These are phyloP conservation scores for Neurospora sublineolata DNA, from an alignment of 495 filamentous ascomycete species.

Conservation along the genomic window DNA sequence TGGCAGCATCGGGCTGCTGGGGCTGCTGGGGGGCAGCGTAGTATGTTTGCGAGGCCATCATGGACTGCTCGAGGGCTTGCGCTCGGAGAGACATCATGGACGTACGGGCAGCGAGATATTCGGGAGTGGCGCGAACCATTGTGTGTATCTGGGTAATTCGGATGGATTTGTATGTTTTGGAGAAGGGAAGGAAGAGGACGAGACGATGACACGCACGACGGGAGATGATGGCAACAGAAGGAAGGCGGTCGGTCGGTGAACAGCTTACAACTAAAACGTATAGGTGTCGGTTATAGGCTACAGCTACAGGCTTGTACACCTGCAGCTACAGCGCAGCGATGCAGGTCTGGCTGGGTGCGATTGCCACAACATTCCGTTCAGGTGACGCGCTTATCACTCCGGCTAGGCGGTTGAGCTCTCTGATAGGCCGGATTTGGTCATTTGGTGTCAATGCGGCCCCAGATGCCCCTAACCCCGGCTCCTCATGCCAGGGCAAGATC, in stretches of 20 bases:
- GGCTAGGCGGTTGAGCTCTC: background rate
- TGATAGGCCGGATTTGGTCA: background rate
- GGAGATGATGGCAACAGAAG: background rate
- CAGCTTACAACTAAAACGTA: background rate
- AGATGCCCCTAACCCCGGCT: background rate
- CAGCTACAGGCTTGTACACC: background rate
- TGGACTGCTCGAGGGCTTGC: slow-evolving; percentile 13
- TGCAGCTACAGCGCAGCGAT: too few relatives aligned
- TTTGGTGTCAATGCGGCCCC: background rate
- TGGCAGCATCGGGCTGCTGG: background rate
- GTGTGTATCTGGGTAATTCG: background rate
- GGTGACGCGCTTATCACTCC: background rate
- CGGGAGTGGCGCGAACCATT: slow-evolving; percentile 32
- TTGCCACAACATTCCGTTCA: background rate
- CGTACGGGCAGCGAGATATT: slow-evolving; percentile 27
- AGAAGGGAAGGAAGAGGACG: background rate
- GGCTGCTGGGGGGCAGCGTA: background rate
- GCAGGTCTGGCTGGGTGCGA: background rate
- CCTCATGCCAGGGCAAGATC: background rate
- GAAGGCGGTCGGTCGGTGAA: background rate
- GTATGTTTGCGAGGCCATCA: slow-evolving; percentile 7
- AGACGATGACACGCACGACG: background rate
- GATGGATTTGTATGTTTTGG: background rate
- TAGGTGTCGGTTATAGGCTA: background rate
- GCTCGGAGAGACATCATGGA: slow-evolving; percentile 32